phyloP scores from a whole-genome alignment of 345 rosid species.

The Jatropha curcas region DNA sequence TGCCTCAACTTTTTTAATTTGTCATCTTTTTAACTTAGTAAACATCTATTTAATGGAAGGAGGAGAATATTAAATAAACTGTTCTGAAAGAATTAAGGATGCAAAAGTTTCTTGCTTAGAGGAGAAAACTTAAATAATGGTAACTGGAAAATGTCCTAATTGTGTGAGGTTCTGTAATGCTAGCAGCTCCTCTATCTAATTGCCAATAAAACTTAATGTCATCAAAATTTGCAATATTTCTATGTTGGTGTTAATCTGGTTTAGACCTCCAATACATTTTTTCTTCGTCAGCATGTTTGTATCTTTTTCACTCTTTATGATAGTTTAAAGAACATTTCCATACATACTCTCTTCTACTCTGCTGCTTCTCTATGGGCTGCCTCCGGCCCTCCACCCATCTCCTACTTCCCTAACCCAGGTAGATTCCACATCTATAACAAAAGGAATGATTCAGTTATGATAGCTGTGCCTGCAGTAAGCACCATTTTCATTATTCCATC shows the following conservation, averaged over 20 bases:
- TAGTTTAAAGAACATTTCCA: neutral
- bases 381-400: neutral
- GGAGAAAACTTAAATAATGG: neutral
- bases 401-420: neutral
- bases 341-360: too few species aligned
- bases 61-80: neutral
- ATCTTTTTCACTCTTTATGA: neutral
- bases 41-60: neutral
- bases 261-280: neutral
- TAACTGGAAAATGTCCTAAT: neutral
- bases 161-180: neutral
- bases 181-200: neutral
- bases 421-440: neutral
- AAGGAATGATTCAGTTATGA: neutral
- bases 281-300: neutral
- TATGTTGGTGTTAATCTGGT: neutral
- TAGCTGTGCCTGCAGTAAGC: neutral
- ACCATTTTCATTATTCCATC: neutral
- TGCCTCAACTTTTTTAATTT: neutral
- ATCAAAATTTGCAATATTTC: neutral
- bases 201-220: neutral
- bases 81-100: neutral
- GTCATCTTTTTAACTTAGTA: neutral
- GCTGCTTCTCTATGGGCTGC: neutral
- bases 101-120: neutral